These are phyloP conservation scores for Pythium rhizo-oryzae DNA, from an alignment of 352 stramenopile species.

Conservation along the genomic window DNA sequence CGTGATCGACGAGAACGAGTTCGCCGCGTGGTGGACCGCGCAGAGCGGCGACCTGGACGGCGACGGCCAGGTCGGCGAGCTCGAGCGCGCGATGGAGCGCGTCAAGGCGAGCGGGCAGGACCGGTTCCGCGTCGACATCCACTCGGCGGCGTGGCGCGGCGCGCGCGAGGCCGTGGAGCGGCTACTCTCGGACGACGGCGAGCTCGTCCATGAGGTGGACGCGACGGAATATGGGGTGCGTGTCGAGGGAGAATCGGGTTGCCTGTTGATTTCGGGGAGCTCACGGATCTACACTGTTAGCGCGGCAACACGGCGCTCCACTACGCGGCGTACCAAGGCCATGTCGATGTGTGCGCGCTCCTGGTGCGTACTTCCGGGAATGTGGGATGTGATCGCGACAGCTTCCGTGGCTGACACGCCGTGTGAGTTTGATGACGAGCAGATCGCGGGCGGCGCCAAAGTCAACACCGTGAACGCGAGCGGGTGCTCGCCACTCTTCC, in stretches of 20 bases:
- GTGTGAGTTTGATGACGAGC: background rate
- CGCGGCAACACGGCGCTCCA: conserved; percentile 68
- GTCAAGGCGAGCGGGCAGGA: conserved; percentile 56
- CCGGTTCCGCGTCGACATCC: conserved; percentile 70
- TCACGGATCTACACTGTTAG: conserved; percentile 22
- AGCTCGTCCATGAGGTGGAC: conserved; percentile 50
- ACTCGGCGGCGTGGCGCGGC: conserved; percentile 62
- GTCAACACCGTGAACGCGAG: conserved; percentile 55
- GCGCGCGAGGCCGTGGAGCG: conserved; percentile 44
- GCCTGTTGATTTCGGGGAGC: background rate
- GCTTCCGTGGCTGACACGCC: too few species aligned
- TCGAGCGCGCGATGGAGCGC: conserved; percentile 53
- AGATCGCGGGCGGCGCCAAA: conserved; percentile 44
- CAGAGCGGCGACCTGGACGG: conserved; percentile 41
- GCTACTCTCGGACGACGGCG: conserved; percentile 42
- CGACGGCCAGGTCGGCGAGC: conserved; percentile 40
- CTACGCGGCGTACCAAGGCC: conserved; percentile 75
- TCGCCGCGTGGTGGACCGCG: conserved; percentile 56
- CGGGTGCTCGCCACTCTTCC: conserved; percentile 73
- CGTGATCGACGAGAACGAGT: conserved; percentile 58
- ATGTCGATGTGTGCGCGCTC: conserved; percentile 38
- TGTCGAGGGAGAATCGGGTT: background rate
- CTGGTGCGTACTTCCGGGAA: conserved; percentile 38
- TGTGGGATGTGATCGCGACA: too few species aligned
- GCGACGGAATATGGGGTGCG: conserved; percentile 58